These are phyloP conservation scores for Pleomassaria siparia DNA, from an alignment of 2,329 filamentous ascomycete species.

Conservation along the genomic window DNA sequence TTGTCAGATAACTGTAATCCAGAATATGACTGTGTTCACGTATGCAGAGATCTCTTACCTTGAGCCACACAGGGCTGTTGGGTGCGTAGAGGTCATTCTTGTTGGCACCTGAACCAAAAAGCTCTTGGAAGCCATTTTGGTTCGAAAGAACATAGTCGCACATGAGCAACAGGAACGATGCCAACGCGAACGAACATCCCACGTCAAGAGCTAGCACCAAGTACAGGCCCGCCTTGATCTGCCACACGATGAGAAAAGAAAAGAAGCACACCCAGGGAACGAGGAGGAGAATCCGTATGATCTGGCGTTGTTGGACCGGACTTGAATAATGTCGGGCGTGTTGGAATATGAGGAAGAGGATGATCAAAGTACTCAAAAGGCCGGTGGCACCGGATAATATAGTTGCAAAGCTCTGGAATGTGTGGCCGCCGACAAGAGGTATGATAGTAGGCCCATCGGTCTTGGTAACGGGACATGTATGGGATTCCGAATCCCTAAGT, in stretches of 20 bases:
- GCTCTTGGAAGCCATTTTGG: constrained; percentile 27
- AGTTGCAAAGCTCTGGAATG: constrained; percentile 27
- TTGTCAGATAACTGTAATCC: constrained; percentile 4
- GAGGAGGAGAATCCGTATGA: constrained; percentile 29
- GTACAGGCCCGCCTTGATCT: constrained; percentile 20
- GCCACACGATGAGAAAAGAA: constrained; percentile 26
- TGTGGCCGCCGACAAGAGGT: constrained; percentile 22
- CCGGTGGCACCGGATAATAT: constrained; percentile 24
- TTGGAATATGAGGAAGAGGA: constrained; percentile 15
- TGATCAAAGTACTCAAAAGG: constrained; percentile 18
- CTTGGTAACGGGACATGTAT: constrained; percentile 18
- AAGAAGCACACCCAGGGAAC: constrained; percentile 31
- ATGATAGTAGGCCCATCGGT: constrained; percentile 19
- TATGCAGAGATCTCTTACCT: too few relatives aligned
- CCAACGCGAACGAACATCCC: constrained; percentile 32
- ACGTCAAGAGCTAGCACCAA: constrained; percentile 24
- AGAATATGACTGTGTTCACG: not conserved
- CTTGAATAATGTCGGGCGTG: constrained; percentile 31
- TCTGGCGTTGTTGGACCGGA: constrained; percentile 32
- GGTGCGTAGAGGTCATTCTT: constrained; percentile 13
- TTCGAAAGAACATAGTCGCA: constrained; percentile 33
- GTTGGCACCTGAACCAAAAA: constrained; percentile 25
- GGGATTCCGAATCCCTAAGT: constrained; percentile 5
- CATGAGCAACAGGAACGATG: constrained; percentile 32
- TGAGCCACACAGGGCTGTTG: constrained; percentile 28